A percentile compares a stretch with the other conserved stretches of the same genome.
Conservation (phyloP, 768 basidiomycete genomes). For the Pilatotrama ljubarskyi region DNA sequence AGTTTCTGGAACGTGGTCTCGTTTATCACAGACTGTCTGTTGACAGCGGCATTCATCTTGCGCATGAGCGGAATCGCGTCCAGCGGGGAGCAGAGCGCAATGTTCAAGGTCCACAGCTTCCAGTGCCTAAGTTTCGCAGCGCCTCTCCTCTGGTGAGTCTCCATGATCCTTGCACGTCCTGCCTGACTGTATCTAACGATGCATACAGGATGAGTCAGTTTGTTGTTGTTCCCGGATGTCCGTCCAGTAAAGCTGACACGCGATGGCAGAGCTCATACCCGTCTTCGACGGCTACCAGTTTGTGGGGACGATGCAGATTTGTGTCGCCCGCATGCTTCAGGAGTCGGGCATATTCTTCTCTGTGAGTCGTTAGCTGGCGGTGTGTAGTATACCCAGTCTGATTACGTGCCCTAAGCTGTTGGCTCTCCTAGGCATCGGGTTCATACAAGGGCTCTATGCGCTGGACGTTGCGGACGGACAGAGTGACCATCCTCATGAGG, state of each 20-base stretch:
- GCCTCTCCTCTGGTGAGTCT: slow-evolving; percentile 79
- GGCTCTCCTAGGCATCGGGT: slow-evolving; percentile 80
- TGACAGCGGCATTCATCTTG: slow-evolving; percentile 72
- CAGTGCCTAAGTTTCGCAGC: slow-evolving; percentile 87
- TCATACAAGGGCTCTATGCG: slow-evolving; percentile 85
- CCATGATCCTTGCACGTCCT: too few species aligned
- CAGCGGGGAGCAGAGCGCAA: slow-evolving; percentile 37
- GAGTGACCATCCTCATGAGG: slow-evolving; percentile 50
- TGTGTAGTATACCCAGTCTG: background rate
- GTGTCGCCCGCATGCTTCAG: slow-evolving; percentile 88
- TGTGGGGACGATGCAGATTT: slow-evolving; percentile 93
- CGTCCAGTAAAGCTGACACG: background rate
- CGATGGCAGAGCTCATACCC: slow-evolving; percentile 64
- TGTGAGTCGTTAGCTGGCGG: slow-evolving; percentile 42
- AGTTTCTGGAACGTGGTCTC: slow-evolving; percentile 76
- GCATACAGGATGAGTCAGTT: slow-evolving; percentile 75
- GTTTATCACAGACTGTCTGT: slow-evolving; percentile 69
- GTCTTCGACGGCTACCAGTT: slow-evolving; percentile 86
- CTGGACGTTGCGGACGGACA: slow-evolving; percentile 88
- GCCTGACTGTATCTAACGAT: background rate
- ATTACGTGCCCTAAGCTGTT: slow-evolving; percentile 51
- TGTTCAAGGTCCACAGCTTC: slow-evolving; percentile 68
- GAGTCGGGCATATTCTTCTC: slow-evolving; percentile 95
- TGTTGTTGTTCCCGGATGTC: too few species aligned
- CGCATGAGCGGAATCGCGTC: slow-evolving; percentile 59